phyloP scores from a whole-genome alignment of 441 rosid genomes.

The Breynia disticha region DNA sequence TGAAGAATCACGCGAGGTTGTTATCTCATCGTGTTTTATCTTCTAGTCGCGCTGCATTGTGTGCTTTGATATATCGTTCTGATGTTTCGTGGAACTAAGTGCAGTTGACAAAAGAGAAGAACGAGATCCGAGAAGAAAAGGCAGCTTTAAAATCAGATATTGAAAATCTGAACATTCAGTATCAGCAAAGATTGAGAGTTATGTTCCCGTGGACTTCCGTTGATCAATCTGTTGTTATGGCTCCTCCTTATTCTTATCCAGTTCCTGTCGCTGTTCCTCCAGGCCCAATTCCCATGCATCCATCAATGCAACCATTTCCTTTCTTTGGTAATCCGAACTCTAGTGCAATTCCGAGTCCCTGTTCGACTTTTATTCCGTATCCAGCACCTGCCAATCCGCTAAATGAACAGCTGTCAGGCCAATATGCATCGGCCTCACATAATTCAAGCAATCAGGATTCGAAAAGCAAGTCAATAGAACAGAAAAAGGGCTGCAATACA shows the following conservation, averaged over 20 bases:
- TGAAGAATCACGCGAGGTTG: slow-evolving; percentile 71
- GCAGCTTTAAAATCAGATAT: slow-evolving; percentile 52
- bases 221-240: slow-evolving; percentile 41
- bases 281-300: slow-evolving; percentile 41
- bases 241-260: slow-evolving; percentile 44
- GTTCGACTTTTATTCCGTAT: slow-evolving; percentile 50
- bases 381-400: slow-evolving; percentile 31
- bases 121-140: slow-evolving; percentile 69
- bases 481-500: slow-evolving; percentile 16
- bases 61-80: background rate
- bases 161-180: slow-evolving; percentile 48
- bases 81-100: background rate
- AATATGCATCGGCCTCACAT: slow-evolving; percentile 33
- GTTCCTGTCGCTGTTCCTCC: slow-evolving; percentile 44
- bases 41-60: background rate
- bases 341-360: slow-evolving; percentile 26
- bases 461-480: slow-evolving; percentile 31
- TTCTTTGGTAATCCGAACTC: slow-evolving; percentile 40
- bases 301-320: slow-evolving; percentile 40
- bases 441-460: slow-evolving; percentile 40
- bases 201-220: slow-evolving; percentile 48
- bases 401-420: slow-evolving; percentile 28
- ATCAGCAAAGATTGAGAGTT: slow-evolving; percentile 50
- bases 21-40: slow-evolving; percentile 3
- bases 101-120: slow-evolving; percentile 70